phyloP scores from a whole-genome alignment of 768 basidiomycete species.

The Mycena vulgaris region DNA sequence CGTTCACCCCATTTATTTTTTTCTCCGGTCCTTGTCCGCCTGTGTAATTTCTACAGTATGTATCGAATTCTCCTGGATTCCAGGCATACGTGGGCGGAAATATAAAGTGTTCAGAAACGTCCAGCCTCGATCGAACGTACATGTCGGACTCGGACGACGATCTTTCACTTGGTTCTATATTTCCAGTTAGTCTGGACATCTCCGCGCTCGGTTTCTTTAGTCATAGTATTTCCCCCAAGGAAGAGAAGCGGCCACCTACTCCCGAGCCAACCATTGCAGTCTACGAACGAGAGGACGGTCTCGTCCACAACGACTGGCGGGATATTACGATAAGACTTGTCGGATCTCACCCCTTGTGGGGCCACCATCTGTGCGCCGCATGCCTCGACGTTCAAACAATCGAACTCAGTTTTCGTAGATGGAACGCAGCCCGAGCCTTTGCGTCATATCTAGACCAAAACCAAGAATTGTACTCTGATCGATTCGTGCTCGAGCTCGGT shows the following conservation, averaged over 20 bases:
- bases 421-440: slow-evolving; percentile 85
- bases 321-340: slow-evolving; percentile 78
- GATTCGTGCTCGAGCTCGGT: slow-evolving; percentile 86
- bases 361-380: slow-evolving; percentile 75
- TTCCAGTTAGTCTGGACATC: slow-evolving; percentile 21
- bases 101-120: too few species aligned
- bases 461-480: slow-evolving; percentile 59
- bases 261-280: slow-evolving; percentile 71
- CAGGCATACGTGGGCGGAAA: too few species aligned
- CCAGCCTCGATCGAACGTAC: background rate
- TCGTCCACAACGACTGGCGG: slow-evolving; percentile 48
- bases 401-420: slow-evolving; percentile 59
- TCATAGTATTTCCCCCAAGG: slow-evolving; percentile 55
- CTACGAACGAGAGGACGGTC: slow-evolving; percentile 60
- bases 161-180: slow-evolving; percentile 14
- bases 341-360: slow-evolving; percentile 88
- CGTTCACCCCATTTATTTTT: background rate
- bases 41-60: too few species aligned
- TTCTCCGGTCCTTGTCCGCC: background rate
- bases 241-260: slow-evolving; percentile 76
- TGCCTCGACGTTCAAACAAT: background rate
- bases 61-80: too few species aligned
- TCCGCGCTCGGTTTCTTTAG: background rate
- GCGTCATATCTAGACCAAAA: slow-evolving; percentile 79
- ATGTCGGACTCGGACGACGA: slow-evolving; percentile 23